phyloP scores from a whole-genome alignment of 768 basidiomycete genomes.

The Lactarius indigo region DNA sequence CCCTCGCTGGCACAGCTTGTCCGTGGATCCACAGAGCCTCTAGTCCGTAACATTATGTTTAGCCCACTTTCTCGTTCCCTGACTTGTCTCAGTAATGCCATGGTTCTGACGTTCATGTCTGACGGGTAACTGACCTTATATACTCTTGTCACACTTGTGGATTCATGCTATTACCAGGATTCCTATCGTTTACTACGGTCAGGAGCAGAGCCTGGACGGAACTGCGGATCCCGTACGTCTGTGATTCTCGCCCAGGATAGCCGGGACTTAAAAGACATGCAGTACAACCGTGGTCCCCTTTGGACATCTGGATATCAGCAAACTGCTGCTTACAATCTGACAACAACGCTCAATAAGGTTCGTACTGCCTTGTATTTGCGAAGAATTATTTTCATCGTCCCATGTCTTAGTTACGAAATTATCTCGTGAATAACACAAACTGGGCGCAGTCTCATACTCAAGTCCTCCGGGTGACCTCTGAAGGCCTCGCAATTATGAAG shows the following conservation, averaged over 20 bases:
- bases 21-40: constrained; percentile 68
- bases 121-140: constrained; percentile 45
- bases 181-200: constrained; percentile 79
- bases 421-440: constrained; percentile 46
- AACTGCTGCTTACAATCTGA: constrained; percentile 54
- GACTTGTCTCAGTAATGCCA: constrained; percentile 53
- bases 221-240: constrained; percentile 57
- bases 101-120: constrained; percentile 70
- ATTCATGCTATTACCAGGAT: constrained; percentile 38
- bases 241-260: constrained; percentile 3
- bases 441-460: constrained; percentile 53
- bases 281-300: constrained; percentile 74
- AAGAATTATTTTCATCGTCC: constrained; percentile 1
- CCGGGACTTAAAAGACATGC: constrained; percentile 12
- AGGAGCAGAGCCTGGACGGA: constrained; percentile 70
- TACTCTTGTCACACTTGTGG: not conserved
- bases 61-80: not conserved
- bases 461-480: constrained; percentile 47
- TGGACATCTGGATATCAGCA: constrained; percentile 67
- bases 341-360: constrained; percentile 59
- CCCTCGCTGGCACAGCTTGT: constrained; percentile 68
- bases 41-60: constrained; percentile 41
- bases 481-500: constrained; percentile 63
- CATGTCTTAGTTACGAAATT: constrained; percentile 54
- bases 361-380: not conserved